phyloP scores from a whole-genome alignment of 192 early-diverging fungal species.

The Coemansia sp. region DNA sequence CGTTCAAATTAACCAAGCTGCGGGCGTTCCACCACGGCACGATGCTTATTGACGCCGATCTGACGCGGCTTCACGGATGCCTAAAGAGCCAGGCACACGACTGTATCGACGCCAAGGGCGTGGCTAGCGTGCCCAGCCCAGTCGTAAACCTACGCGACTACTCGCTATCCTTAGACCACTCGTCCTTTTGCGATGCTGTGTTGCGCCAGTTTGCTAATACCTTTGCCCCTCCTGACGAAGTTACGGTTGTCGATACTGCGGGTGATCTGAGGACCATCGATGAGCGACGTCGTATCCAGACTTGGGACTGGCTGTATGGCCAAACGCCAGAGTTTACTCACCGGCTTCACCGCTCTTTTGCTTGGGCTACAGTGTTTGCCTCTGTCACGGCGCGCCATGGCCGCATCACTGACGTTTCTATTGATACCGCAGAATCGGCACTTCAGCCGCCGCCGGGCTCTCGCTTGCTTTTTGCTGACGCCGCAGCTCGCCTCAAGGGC shows the following conservation, averaged over 20 bases:
- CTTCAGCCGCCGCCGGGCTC: constrained; percentile 20
- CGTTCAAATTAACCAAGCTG: constrained; percentile 83
- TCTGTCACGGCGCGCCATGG: constrained; percentile 34
- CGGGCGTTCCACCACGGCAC: constrained; percentile 97
- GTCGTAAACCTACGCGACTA: constrained; percentile 82
- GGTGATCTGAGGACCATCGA: constrained; percentile 15
- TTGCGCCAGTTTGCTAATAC: constrained; percentile 67
- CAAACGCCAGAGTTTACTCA: constrained; percentile 89
- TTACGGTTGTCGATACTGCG: constrained; percentile 5
- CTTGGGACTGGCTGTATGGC: constrained; percentile 90
- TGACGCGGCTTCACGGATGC: constrained; percentile 58
- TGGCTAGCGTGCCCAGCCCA: constrained; percentile 84
- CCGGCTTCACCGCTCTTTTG: constrained; percentile 33
- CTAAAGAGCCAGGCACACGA: constrained; percentile 56
- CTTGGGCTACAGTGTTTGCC: constrained; percentile 29
- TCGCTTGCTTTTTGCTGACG: constrained; percentile 18
- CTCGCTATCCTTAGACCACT: constrained; percentile 82
- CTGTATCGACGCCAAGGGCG: constrained; percentile 80
- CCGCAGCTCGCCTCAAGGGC: constrained; percentile 17
- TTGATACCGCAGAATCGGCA: constrained; percentile 13
- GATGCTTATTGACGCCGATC: constrained; percentile 93
- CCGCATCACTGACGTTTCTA: constrained; percentile 17
- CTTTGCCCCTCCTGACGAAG: constrained; percentile 46
- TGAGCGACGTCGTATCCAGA: constrained; percentile 56
- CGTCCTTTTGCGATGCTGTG: constrained; percentile 77